Evolutionary conservation across 164 flowering plant genomes (phyloP), one percentile per base, ranked within the genome.

Genomic region (Liquidambar formosana): DNA sequence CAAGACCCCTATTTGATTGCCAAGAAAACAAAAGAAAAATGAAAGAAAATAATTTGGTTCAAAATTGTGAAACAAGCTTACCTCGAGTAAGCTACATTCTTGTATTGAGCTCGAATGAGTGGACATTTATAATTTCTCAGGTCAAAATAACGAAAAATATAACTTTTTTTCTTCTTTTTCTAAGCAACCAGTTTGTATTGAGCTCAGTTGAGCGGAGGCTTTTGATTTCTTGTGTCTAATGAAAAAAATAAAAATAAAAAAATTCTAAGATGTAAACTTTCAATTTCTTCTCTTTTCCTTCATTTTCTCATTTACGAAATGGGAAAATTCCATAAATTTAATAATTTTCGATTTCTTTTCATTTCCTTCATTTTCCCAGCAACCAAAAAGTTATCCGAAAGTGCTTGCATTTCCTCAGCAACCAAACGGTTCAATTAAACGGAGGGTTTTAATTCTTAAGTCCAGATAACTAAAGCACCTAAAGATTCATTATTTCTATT

Each of bases 391-490:
- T 33, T 33, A n/a, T n/a, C n/a, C n/a, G n/a, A n/a, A n/a, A n/a
- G n/a, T n/a, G n/a, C n/a, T n/a, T n/a, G n/a, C 68, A 54, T 43
- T 63, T 56, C 41, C 63, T 54, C 54, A 45, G 19, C 57, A 64
- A 45, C 57, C 62, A 61, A 43, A 15, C 9, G 27, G 41, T 33
- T 33, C 6, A 33, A 33, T 2, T 33, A 2, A 33, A 33, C 41
- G 41, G 41, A 6, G 6, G 6, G 6, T 33, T 33, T 33, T 33
- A 33, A 2, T 33, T 33, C 41, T 33, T 6, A 6, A 33, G 41
- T 33, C 41, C 6, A 33, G 6, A 33, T 33, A 33, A 6, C 41
- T 2, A 33, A 33, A 33, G 6, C 2, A 33, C 6, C 41, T 33
- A 33, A 33, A n/a, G 41, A 6, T 33, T 33, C 2, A 33, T 2